Percentiles rank a stretch among this genome's conserved stretches.
Conservation (phyloP, 1,284 basidiomycete genomes). For the Ceratobasidium sp. region DNA sequence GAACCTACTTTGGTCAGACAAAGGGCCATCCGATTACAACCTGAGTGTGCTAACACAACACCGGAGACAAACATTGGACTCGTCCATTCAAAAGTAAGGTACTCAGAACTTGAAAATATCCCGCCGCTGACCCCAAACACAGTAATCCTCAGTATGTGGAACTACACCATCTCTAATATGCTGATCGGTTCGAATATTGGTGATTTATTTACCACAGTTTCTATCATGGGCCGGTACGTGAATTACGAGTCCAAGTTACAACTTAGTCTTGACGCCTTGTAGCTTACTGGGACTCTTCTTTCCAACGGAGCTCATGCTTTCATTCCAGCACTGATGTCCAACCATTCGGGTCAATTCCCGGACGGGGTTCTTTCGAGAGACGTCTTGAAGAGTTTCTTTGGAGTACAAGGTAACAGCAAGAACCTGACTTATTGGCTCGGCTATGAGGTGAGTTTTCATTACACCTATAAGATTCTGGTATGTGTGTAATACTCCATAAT, state of each 20-base stretch:
- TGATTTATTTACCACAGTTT: background rate
- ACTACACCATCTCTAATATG: background rate
- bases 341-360: constrained; percentile 17
- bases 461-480: background rate
- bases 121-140: background rate
- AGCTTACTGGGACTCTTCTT: background rate
- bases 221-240: constrained; percentile 15
- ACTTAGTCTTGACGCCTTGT: background rate
- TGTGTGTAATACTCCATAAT: background rate
- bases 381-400: constrained; percentile 23
- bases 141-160: constrained; percentile 12
- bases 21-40: background rate
- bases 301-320: background rate
- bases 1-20: background rate
- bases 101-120: background rate
- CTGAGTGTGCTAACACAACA: background rate
- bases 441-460: constrained; percentile 4
- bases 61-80: background rate
- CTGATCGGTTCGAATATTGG: background rate
- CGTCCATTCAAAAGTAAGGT: constrained; percentile 1
- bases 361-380: background rate
- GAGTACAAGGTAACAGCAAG: background rate
- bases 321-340: constrained; percentile 9
- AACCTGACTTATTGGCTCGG: constrained; percentile 3
- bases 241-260: background rate